These are phyloP conservation scores for Russula sp. DNA, from an alignment of 768 basidiomycete genomes.

Conservation along the genomic window DNA sequence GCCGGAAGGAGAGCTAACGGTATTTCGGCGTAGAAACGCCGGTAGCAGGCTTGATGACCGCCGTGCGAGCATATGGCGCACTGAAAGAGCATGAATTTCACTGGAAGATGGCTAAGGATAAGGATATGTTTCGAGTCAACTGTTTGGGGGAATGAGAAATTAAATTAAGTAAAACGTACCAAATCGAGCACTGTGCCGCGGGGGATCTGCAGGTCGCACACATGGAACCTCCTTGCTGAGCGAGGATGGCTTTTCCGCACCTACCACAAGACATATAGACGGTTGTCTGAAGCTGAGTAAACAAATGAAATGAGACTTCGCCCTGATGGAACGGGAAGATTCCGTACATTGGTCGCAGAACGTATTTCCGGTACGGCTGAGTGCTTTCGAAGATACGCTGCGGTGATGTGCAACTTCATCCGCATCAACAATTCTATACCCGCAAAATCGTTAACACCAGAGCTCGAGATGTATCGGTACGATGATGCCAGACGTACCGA, in stretches of 20 bases:
- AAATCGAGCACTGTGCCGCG: conserved; percentile 61
- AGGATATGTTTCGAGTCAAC: conserved; percentile 2
- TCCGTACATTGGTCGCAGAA: conserved; percentile 51
- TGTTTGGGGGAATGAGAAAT: background rate
- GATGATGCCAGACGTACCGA: conserved; percentile 48
- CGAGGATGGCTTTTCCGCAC: conserved; percentile 61
- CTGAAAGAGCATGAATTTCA: conserved; percentile 64
- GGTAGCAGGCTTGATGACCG: conserved; percentile 77
- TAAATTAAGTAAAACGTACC: conserved; percentile 45
- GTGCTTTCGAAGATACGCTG: conserved; percentile 75
- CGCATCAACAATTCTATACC: conserved; percentile 59
- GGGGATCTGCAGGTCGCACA: conserved; percentile 55
- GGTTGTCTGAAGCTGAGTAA: conserved; percentile 60
- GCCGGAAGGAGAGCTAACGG: conserved; percentile 50
- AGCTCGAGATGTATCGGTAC: background rate
- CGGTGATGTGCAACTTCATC: conserved; percentile 58
- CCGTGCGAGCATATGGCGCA: conserved; percentile 79
- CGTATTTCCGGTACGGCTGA: conserved; percentile 51
- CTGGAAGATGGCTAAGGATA: conserved; percentile 66
- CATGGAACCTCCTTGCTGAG: conserved; percentile 49
- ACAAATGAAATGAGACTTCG: background rate
- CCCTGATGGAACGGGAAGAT: background rate
- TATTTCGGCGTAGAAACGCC: conserved; percentile 58
- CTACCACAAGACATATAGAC: conserved; percentile 68
- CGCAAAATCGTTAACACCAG: conserved; percentile 8